Percentiles rank a stretch among this genome's conserved stretches.
phyloP scores from a whole-genome alignment of 2,329 filamentous ascomycete genomes.

The Zymoseptoria tritici region DNA sequence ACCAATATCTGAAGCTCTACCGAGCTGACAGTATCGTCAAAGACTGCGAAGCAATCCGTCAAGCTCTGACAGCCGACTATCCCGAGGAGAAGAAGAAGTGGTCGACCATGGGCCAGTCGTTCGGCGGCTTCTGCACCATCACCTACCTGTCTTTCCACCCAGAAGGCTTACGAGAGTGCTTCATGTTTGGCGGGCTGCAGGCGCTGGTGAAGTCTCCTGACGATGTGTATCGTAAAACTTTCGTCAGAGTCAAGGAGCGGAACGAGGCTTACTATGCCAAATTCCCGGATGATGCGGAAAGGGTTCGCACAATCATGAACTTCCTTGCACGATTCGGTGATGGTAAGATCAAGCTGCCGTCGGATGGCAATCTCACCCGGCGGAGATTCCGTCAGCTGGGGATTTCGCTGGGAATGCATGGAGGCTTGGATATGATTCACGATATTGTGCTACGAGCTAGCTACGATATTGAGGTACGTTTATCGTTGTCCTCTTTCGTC shows the following conservation, averaged over 20 bases:
- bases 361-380: slow-evolving; percentile 65
- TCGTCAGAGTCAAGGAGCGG: slow-evolving; percentile 58
- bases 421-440: slow-evolving; percentile 69
- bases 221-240: slow-evolving; percentile 67
- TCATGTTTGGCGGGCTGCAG: slow-evolving; percentile 75
- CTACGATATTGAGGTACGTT: slow-evolving; percentile 55
- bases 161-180: slow-evolving; percentile 69
- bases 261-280: slow-evolving; percentile 78
- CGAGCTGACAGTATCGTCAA: slow-evolving; percentile 84
- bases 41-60: slow-evolving; percentile 79
- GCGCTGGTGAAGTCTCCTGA: slow-evolving; percentile 66
- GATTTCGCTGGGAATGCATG: slow-evolving; percentile 69
- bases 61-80: slow-evolving; percentile 62
- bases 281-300: slow-evolving; percentile 69
- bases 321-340: slow-evolving; percentile 52
- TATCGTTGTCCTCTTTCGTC: neutral
- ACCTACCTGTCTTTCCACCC: slow-evolving; percentile 79
- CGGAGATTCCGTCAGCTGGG: slow-evolving; percentile 71
- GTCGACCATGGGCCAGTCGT: slow-evolving; percentile 84
- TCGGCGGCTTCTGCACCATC: slow-evolving; percentile 78
- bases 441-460: slow-evolving; percentile 62
- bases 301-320: slow-evolving; percentile 58
- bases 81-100: slow-evolving; percentile 66
- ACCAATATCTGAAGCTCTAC: slow-evolving; percentile 74
- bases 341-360: slow-evolving; percentile 59